A percentile compares a stretch with the other conserved stretches of the same genome.
Evolutionary conservation across 1,139 yeast species (phyloP).

Genomic region (Saccharomyces uvarum): DNA sequence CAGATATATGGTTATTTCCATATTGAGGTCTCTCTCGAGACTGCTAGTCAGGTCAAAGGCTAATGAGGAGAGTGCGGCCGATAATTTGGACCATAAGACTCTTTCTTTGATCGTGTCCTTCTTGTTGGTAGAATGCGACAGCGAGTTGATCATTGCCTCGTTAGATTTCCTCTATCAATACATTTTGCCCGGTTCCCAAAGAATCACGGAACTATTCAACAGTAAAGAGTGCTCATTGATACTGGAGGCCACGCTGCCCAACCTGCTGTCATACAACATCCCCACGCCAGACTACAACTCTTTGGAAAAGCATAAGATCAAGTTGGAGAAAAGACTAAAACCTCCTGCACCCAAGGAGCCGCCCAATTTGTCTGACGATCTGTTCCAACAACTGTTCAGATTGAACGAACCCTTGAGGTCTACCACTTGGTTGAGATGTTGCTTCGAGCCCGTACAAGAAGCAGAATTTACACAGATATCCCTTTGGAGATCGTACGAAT

Average conservation of each 20-base stretch:
- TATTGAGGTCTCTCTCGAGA: conserved; percentile 48
- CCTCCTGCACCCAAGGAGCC: conserved; percentile 49
- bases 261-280: conserved; percentile 51
- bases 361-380: conserved; percentile 54
- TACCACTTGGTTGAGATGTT: conserved; percentile 89
- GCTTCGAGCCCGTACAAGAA: conserved; percentile 66
- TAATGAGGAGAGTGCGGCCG: conserved; percentile 40
- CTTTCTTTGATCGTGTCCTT: conserved; percentile 42
- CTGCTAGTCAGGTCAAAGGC: conserved; percentile 40
- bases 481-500: conserved; percentile 91
- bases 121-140: conserved; percentile 43
- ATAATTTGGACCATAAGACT: conserved; percentile 35
- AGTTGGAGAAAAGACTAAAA: conserved; percentile 37
- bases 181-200: conserved; percentile 42
- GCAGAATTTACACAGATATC: conserved; percentile 94
- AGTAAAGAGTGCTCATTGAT: conserved; percentile 40
- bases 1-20: conserved; percentile 46
- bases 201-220: conserved; percentile 35
- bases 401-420: conserved; percentile 87
- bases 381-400: conserved; percentile 52
- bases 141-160: conserved; percentile 55
- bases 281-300: conserved; percentile 30
- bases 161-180: conserved; percentile 63
- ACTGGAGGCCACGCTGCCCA: conserved; percentile 52
- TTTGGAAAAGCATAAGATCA: conserved; percentile 37